Base-by-base conservation (phyloP, 2,329 filamentous ascomycete genomes). In the Samsoniella hepiali region DNA sequence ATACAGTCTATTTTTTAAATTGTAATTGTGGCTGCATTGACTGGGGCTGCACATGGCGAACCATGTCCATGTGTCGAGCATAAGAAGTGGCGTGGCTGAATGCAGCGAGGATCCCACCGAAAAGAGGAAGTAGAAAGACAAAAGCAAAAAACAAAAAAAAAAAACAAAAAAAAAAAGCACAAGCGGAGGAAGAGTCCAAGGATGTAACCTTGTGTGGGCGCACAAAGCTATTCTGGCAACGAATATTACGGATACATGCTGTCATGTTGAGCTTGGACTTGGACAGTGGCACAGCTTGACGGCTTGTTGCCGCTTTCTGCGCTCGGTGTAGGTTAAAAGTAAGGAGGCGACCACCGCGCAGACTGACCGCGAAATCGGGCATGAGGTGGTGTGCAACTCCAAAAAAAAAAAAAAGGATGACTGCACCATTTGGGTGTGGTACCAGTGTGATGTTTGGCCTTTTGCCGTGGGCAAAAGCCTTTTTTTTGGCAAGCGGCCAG, bases 1-100 rank as follows among this genome's bases (percentile, higher is more conserved):
- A 22, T 22, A 22, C 22, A 22, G 22, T 22, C 22, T 22, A 22
- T 17, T 8, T 45, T 45, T 22, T 45, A 45, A 22, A 22, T 22
- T 22, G 22, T 22, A 22, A 22, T 22, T n/a, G 17, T 45, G n/a
- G 42, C n/a, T 45, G n/a, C 17, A 45, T 45, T 22, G 5, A 45
- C 17, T 45, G 31, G 50, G 17, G 55, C 15, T 45, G 55, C 38
- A 45, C 55, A 57, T 57, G 55, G 55, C 55, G 55, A 60, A 60
- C 58, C 47, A 60, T 51, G 57, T 59, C 58, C 47, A 60, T 51
- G 57, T 59, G 57, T 59, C 57, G 36, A 51, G 58, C 58, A 59
- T 49, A 17, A 59, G n/a, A 40, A n/a, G 55, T 59, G 58, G 58
- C 36, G 45, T 51, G 47, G 58, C 58, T 60, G 58, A 51, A 60